phyloP scores from a whole-genome alignment of 1,284 basidiomycete genomes.

The Rhodotorula sp. region DNA sequence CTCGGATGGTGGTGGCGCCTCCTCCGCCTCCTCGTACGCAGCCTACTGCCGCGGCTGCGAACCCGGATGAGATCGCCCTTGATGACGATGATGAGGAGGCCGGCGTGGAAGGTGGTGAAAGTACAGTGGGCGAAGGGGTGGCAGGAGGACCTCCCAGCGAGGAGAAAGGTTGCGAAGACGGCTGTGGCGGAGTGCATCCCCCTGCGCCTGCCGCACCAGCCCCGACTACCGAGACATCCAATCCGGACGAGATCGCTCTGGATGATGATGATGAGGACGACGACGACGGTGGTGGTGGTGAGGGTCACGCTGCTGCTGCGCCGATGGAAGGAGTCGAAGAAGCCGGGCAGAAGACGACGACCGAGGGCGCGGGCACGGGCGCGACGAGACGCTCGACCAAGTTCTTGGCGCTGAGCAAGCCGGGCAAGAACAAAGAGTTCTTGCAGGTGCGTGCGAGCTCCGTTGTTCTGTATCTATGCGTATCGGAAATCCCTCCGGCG shows the following conservation, averaged over 20 bases:
- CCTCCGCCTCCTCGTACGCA: background rate
- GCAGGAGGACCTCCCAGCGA: slow-evolving; percentile 13
- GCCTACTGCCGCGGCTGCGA: background rate
- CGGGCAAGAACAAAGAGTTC: slow-evolving; percentile 74
- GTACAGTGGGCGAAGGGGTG: slow-evolving; percentile 3
- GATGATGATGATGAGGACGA: slow-evolving; percentile 47
- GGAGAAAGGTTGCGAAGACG: slow-evolving; percentile 27
- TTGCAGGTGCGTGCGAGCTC: slow-evolving; percentile 57
- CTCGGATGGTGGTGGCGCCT: background rate
- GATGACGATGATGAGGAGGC: slow-evolving; percentile 46
- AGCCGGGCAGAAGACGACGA: background rate
- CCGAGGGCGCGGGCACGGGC: background rate
- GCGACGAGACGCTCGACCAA: slow-evolving; percentile 55
- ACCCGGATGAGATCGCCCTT: slow-evolving; percentile 49
- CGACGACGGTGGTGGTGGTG: background rate
- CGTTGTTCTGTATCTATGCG: too few relatives aligned
- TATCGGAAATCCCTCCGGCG: background rate
- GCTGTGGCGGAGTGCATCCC: background rate
- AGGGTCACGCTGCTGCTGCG: too few relatives aligned
- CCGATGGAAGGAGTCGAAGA: background rate
- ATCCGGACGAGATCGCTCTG: slow-evolving; percentile 70
- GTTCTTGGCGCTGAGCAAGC: slow-evolving; percentile 93
- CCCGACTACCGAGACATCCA: background rate
- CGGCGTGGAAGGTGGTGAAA: background rate
- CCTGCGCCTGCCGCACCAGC: slow-evolving; percentile 5